phyloP scores from a whole-genome alignment of 768 basidiomycete genomes.

The Trametes coccinea region DNA sequence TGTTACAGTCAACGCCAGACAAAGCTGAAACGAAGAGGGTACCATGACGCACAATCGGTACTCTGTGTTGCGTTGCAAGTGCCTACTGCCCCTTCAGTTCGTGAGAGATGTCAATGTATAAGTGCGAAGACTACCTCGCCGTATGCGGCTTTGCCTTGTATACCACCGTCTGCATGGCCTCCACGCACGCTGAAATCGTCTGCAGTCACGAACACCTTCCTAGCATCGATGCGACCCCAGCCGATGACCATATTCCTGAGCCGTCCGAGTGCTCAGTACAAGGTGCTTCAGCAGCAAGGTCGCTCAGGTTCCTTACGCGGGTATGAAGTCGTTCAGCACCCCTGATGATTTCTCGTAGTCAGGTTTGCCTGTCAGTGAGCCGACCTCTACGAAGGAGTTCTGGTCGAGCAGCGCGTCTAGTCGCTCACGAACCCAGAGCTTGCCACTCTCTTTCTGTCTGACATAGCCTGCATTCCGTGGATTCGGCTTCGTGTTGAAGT shows the following conservation, averaged over 20 bases:
- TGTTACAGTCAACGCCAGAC: not conserved
- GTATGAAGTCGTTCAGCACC: slow-evolving; percentile 10
- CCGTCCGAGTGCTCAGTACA: too few species aligned
- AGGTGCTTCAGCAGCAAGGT: too few species aligned
- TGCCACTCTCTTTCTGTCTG: slow-evolving; percentile 21
- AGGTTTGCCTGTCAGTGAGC: slow-evolving; percentile 21
- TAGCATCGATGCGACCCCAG: slow-evolving; percentile 10
- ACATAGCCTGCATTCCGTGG: slow-evolving; percentile 11
- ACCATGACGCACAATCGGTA: slow-evolving; percentile 3
- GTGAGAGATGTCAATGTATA: too few species aligned
- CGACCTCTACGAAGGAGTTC: slow-evolving; percentile 18
- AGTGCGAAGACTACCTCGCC: slow-evolving; percentile 10
- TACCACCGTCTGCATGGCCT: slow-evolving; percentile 22
- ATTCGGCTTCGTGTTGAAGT: slow-evolving; percentile 7
- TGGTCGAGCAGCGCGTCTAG: slow-evolving; percentile 18
- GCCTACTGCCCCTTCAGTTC: not conserved
- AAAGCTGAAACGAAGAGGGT: too few species aligned
- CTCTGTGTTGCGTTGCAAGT: slow-evolving; percentile 14
- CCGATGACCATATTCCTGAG: slow-evolving; percentile 20
- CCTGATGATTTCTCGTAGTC: slow-evolving; percentile 14
- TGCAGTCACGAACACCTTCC: slow-evolving; percentile 18
- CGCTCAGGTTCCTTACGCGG: slow-evolving; percentile 9
- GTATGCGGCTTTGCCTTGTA: slow-evolving; percentile 22
- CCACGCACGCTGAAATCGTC: slow-evolving; percentile 25
- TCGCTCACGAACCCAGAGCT: slow-evolving; percentile 24